A percentile compares a stretch with the other conserved stretches of the same genome.
Conservation (phyloP, 371 early-diverging fungal genomes). For the Zychaea mexicana region DNA sequence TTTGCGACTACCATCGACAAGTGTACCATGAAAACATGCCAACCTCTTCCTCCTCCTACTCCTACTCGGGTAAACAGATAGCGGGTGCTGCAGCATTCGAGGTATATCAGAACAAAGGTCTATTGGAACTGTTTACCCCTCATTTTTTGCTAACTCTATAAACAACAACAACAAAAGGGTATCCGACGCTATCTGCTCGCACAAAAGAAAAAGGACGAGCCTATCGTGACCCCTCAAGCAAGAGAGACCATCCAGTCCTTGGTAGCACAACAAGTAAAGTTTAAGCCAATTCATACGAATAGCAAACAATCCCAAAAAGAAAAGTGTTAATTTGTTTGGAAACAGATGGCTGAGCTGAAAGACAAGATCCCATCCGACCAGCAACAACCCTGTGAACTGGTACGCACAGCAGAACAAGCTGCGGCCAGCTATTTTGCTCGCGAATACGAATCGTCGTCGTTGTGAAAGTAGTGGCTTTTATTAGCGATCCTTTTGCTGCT, state of each 20-base stretch:
- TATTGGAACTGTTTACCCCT: background rate
- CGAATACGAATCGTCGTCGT: conserved; percentile 16
- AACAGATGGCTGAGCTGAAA: conserved; percentile 6
- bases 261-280: conserved; percentile 29
- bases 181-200: conserved; percentile 34
- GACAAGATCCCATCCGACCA: background rate
- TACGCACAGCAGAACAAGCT: conserved; percentile 22
- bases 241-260: conserved; percentile 22
- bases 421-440: conserved; percentile 25
- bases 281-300: no score
- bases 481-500: background rate
- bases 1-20: conserved; percentile 41
- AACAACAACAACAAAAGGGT: conserved; percentile 17
- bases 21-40: conserved; percentile 32
- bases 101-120: conserved; percentile 16
- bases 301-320: background rate
- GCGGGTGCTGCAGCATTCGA: conserved; percentile 69
- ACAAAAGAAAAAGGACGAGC: conserved; percentile 21
- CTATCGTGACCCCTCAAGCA: conserved; percentile 29
- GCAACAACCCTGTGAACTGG: background rate
- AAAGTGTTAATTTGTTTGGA: background rate
- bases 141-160: background rate
- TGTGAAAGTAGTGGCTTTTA: background rate
- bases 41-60: background rate
- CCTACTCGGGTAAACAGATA: conserved; percentile 34